Percentiles rank a stretch among this genome's conserved stretches.
Evolutionary conservation across 2,329 filamentous ascomycete genomes (phyloP).

Genomic region (Chaetomiaceae sp.): DNA sequence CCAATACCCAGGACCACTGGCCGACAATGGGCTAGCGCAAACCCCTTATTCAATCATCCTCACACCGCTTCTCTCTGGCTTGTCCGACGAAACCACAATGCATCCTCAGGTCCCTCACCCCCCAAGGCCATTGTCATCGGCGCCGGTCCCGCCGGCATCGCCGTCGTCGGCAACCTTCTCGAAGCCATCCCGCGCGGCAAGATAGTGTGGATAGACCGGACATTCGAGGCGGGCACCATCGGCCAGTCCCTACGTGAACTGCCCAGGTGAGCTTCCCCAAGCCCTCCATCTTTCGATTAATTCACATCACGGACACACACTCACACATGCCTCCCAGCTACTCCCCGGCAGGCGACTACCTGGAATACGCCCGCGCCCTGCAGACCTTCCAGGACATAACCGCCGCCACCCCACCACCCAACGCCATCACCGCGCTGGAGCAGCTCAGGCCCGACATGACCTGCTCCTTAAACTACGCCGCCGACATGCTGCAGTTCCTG

Average conservation of each 20-base stretch:
- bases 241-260: constrained; percentile 18
- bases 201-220: constrained; percentile 21
- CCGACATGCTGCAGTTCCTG: constrained; percentile 22
- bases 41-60: not conserved
- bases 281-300: not conserved
- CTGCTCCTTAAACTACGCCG: constrained; percentile 18
- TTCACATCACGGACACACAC: not conserved
- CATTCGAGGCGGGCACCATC: constrained; percentile 18
- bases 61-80: not conserved
- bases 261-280: constrained; percentile 19
- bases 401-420: constrained; percentile 6
- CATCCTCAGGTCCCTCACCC: not conserved
- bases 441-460: constrained; percentile 11
- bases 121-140: constrained; percentile 21
- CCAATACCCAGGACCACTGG: not conserved
- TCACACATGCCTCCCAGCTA: constrained; percentile 12
- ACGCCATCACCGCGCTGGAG: constrained; percentile 14
- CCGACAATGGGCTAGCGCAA: not conserved
- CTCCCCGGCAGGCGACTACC: constrained; percentile 18
- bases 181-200: constrained; percentile 11
- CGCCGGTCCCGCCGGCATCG: constrained; percentile 23
- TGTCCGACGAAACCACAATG: not conserved
- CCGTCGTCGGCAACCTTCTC: constrained; percentile 22
- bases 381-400: constrained; percentile 11
- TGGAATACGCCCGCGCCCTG: constrained; percentile 15